phyloP scores from a whole-genome alignment of 2,329 filamentous ascomycete genomes.

The Aspergillus hortae region DNA sequence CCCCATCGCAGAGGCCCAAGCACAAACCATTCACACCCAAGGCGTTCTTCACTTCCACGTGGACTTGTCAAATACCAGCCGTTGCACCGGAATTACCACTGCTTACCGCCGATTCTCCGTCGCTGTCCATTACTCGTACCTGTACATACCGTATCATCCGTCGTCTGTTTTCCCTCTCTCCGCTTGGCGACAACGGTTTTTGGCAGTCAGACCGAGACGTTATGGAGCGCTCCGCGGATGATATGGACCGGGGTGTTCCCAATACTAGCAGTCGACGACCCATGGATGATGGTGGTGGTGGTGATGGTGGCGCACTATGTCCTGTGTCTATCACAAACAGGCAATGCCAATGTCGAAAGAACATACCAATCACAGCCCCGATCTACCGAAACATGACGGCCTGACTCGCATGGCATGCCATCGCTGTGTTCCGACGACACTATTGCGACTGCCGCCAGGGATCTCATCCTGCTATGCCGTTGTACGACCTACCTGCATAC shows the following conservation, averaged over 20 bases:
- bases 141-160: not conserved
- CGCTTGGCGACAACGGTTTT: conserved; percentile 8
- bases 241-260: not conserved
- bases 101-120: not conserved
- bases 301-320: not conserved
- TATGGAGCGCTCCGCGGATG: not conserved
- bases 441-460: not conserved
- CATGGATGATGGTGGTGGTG: not conserved
- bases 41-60: conserved; percentile 15
- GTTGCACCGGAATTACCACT: conserved; percentile 8
- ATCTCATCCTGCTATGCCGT: not conserved
- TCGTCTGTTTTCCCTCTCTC: not conserved
- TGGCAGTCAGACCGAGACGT: conserved; percentile 4
- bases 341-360: not conserved
- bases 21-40: conserved; percentile 12
- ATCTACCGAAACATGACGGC: not conserved
- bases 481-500: not conserved
- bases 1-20: conserved; percentile 6
- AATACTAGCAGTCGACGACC: not conserved
- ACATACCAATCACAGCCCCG: not conserved
- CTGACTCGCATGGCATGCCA: not conserved
- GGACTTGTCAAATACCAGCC: conserved; percentile 15
- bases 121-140: not conserved
- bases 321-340: not conserved
- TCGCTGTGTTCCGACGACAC: not conserved